A percentile compares a stretch with the other conserved stretches of the same genome.
Evolutionary conservation across 1,284 basidiomycete species (phyloP).

Genomic region (Neolentinus lepideus): DNA sequence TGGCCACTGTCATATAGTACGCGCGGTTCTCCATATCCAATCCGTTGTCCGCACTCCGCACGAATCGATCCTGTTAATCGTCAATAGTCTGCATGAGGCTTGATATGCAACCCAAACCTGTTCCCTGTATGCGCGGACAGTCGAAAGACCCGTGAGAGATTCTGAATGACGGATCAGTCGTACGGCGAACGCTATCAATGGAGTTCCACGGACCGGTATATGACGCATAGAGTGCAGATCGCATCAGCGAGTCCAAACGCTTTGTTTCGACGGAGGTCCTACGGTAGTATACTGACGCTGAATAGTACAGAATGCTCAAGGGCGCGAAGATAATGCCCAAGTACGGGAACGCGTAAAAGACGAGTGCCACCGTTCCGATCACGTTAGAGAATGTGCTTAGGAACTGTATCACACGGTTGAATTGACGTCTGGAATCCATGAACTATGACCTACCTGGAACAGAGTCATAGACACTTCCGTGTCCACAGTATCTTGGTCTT

Average conservation of each 20-base stretch:
- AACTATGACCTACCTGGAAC: conserved; percentile 18
- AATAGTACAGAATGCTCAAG: conserved; percentile 10
- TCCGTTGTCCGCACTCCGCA: conserved; percentile 36
- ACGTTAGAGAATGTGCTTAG: conserved; percentile 17
- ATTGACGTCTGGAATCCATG: background rate
- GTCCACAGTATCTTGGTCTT: conserved; percentile 57
- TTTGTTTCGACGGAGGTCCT: conserved; percentile 22
- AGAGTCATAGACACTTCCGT: conserved; percentile 34
- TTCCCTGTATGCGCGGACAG: conserved; percentile 56
- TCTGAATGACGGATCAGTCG: conserved; percentile 42
- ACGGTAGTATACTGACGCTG: conserved; percentile 23
- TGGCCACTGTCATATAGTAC: conserved; percentile 70
- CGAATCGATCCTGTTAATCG: conserved; percentile 29
- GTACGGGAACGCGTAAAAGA: conserved; percentile 59
- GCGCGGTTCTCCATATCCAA: conserved; percentile 65
- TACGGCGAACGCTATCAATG: conserved; percentile 22
- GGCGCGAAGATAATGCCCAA: conserved; percentile 48
- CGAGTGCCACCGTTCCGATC: conserved; percentile 46
- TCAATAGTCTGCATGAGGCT: background rate
- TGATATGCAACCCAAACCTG: conserved; percentile 18
- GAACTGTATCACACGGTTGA: conserved; percentile 13
- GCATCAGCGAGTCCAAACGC: conserved; percentile 31
- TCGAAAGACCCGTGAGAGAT: conserved; percentile 55
- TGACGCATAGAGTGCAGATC: conserved; percentile 30
- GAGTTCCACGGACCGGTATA: conserved; percentile 15